phyloP scores from a whole-genome alignment of 768 basidiomycete species.

The Leucocoprinus sp. region DNA sequence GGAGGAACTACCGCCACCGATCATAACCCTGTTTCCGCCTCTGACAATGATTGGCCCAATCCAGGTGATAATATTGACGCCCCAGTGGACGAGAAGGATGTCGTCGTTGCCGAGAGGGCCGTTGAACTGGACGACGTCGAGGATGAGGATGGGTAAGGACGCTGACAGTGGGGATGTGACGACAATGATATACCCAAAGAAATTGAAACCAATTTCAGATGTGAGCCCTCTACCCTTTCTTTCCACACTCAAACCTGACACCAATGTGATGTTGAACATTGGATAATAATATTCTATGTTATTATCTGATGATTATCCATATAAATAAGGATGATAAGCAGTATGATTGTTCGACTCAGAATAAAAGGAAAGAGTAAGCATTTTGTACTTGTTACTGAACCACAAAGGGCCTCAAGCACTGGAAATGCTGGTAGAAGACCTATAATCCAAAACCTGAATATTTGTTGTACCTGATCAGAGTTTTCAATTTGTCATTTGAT shows the following conservation, averaged over 20 bases:
- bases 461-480: no score
- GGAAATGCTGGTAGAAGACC: no score
- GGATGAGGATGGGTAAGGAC: conserved; percentile 27
- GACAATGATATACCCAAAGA: conserved; percentile 30
- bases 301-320: no score
- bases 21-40: background rate
- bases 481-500: no score
- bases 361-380: no score
- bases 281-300: no score
- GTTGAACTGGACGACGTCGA: conserved; percentile 33
- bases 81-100: conserved; percentile 26
- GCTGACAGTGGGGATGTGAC: conserved; percentile 37
- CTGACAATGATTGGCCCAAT: conserved; percentile 74
- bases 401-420: no score
- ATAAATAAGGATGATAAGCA: no score
- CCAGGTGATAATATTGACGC: conserved; percentile 31
- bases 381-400: no score
- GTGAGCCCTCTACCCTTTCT: conserved; percentile 9
- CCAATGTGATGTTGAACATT: no score
- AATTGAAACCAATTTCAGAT: conserved; percentile 17
- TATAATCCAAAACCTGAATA: no score
- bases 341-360: no score
- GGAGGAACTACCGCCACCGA: background rate
- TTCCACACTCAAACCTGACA: background rate
- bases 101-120: conserved; percentile 33